Evolutionary conservation across 805 yeast species (phyloP).

Genomic region (Wickerhamiella allomyrinae): DNA sequence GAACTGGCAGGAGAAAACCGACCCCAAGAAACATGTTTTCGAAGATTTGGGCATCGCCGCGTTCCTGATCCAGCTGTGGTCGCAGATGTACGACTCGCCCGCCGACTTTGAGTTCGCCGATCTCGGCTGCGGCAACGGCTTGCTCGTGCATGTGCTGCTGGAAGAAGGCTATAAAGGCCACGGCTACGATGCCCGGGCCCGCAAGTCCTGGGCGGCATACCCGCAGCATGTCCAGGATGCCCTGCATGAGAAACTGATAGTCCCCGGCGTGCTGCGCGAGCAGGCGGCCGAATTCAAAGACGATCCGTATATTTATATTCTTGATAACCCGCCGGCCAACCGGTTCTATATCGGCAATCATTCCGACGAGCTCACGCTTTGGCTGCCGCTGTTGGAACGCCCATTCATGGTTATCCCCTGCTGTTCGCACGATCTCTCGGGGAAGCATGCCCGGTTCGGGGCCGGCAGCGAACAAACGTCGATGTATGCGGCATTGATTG

Average conservation of each 20-base stretch:
- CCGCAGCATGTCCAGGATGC: conserved; percentile 46
- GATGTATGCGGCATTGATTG: conserved; percentile 74
- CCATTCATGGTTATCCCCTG: conserved; percentile 92
- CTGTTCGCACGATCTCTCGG: conserved; percentile 78
- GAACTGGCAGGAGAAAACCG: conserved; percentile 86
- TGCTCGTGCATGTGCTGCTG: conserved; percentile 57
- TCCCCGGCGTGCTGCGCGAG: conserved; percentile 48
- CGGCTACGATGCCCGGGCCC: conserved; percentile 79
- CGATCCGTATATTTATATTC: not conserved
- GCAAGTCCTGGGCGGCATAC: conserved; percentile 76
- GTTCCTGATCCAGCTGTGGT: conserved; percentile 79
- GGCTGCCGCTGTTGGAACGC: conserved; percentile 69
- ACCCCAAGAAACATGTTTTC: conserved; percentile 89
- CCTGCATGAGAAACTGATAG: conserved; percentile 61
- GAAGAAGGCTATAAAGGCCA: conserved; percentile 70
- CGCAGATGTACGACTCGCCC: conserved; percentile 30
- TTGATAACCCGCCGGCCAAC: conserved; percentile 1
- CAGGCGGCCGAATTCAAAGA: not conserved
- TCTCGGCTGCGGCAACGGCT: conserved; percentile 91
- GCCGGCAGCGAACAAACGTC: conserved; percentile 31
- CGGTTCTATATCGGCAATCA: conserved; percentile 89
- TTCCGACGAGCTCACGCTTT: conserved; percentile 86
- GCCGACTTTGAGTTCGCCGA: conserved; percentile 60
- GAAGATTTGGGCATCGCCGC: conserved; percentile 96
- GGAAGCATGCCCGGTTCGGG: conserved; percentile 55